Evolutionary conservation across 768 basidiomycete species (phyloP).

Genomic region (Lactifluus subvellereus): DNA sequence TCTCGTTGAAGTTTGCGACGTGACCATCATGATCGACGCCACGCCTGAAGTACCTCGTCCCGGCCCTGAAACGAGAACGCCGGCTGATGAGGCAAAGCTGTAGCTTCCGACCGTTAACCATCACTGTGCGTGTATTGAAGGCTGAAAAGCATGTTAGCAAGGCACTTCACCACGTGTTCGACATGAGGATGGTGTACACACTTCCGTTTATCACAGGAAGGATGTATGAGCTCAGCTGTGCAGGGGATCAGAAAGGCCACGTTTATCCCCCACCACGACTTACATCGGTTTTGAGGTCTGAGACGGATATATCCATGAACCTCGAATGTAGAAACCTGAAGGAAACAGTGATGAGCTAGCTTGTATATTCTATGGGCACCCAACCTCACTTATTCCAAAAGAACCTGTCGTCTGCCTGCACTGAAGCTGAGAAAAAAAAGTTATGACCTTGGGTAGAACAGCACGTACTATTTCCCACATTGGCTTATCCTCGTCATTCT

Average conservation of each 20-base stretch:
- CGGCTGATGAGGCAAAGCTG: conserved; percentile 87
- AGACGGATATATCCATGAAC: conserved; percentile 50
- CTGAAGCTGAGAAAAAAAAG: not conserved
- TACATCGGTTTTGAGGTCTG: conserved; percentile 59
- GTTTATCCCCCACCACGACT: conserved; percentile 29
- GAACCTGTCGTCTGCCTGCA: conserved; percentile 88
- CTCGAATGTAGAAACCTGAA: conserved; percentile 50
- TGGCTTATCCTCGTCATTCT: conserved; percentile 46
- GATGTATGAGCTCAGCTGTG: conserved; percentile 80
- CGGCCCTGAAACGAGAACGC: conserved; percentile 89
- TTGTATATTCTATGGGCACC: not conserved
- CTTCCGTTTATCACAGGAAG: conserved; percentile 94
- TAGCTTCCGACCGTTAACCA: conserved; percentile 72
- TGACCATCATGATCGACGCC: conserved; percentile 87
- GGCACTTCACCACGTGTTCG: conserved; percentile 1
- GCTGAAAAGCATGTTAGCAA: conserved; percentile 41
- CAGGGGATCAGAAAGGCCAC: conserved; percentile 18
- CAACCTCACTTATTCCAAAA: conserved; percentile 86
- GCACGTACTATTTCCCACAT: conserved; percentile 72
- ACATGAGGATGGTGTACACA: conserved; percentile 39
- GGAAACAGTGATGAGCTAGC: conserved; percentile 9
- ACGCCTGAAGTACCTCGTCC: conserved; percentile 94
- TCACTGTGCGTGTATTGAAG: conserved; percentile 73
- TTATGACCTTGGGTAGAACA: not conserved
- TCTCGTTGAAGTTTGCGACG: conserved; percentile 97